Conservation (phyloP, 345 rosid genomes). For the Populus euphratica region DNA sequence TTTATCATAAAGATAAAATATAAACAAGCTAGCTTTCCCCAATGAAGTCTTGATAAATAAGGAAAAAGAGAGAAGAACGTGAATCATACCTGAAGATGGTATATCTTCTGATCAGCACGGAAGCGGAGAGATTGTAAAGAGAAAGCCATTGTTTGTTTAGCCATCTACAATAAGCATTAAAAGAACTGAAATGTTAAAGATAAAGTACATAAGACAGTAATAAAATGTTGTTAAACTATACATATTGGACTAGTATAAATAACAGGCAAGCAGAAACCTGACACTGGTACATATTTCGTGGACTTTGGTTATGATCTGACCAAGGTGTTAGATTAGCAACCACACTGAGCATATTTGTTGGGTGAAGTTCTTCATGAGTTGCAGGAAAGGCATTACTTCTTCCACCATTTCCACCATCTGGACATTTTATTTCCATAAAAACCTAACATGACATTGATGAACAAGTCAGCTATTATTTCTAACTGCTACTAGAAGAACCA, state of each 20-base stretch:
- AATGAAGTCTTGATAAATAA: neutral
- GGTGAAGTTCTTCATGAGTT: constrained; percentile 93
- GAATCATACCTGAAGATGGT: constrained; percentile 78
- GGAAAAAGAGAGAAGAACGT: neutral
- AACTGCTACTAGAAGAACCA: constrained; percentile 7
- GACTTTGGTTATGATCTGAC: constrained; percentile 99
- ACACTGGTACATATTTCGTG: constrained; percentile 97
- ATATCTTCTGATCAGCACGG: constrained; percentile 94
- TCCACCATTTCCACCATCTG: constrained; percentile 96
- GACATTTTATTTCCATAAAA: constrained; percentile 93
- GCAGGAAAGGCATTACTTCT: constrained; percentile 65
- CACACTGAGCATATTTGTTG: constrained; percentile 91
- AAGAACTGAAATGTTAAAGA: constrained; percentile 6
- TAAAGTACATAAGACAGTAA: neutral
- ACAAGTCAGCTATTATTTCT: constrained; percentile 3
- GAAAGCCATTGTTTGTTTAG: constrained; percentile 93
- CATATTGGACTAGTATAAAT: neutral
- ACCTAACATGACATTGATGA: constrained; percentile 45
- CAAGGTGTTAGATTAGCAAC: constrained; percentile 98
- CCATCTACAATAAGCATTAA: constrained; percentile 55
- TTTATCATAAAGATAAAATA: neutral
- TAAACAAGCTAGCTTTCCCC: neutral
- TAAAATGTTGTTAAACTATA: too few species aligned
- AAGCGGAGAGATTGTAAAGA: constrained; percentile 73
- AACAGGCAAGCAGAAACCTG: constrained; percentile 47